These are phyloP conservation scores for Serendipita vermifera DNA, from an alignment of 768 basidiomycete species.

Conservation along the genomic window DNA sequence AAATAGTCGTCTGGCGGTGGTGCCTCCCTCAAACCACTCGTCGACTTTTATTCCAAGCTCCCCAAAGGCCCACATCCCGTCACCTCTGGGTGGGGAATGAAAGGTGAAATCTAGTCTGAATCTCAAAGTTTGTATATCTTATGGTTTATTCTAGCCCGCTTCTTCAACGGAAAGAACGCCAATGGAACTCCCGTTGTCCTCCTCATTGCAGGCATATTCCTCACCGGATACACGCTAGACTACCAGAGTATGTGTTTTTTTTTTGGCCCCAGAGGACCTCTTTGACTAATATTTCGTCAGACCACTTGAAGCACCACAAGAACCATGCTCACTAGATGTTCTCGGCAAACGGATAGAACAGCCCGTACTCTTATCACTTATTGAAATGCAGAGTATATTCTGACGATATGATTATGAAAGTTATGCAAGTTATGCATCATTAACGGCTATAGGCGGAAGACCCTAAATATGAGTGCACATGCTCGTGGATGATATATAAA, in stretches of 20 bases:
- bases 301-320: slow-evolving; percentile 61
- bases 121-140: not conserved
- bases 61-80: slow-evolving; percentile 73
- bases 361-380: not conserved
- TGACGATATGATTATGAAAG: too few species aligned
- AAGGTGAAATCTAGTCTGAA: slow-evolving; percentile 27
- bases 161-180: slow-evolving; percentile 78
- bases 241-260: slow-evolving; percentile 58
- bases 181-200: slow-evolving; percentile 54
- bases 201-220: slow-evolving; percentile 53
- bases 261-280: not conserved
- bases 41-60: slow-evolving; percentile 92
- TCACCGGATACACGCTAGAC: slow-evolving; percentile 74
- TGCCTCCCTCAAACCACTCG: slow-evolving; percentile 67
- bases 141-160: slow-evolving; percentile 26
- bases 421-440: too few species aligned
- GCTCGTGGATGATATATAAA: too few species aligned
- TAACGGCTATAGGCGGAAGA: too few species aligned
- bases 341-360: not conserved
- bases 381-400: not conserved
- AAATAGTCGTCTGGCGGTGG: slow-evolving; percentile 62
- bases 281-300: not conserved
- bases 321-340: slow-evolving; percentile 61
- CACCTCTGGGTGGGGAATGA: slow-evolving; percentile 49
- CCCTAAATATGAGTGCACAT: too few species aligned